phyloP scores from a whole-genome alignment of 1,139 yeast genomes.

The Suhomyces atakaporum region DNA sequence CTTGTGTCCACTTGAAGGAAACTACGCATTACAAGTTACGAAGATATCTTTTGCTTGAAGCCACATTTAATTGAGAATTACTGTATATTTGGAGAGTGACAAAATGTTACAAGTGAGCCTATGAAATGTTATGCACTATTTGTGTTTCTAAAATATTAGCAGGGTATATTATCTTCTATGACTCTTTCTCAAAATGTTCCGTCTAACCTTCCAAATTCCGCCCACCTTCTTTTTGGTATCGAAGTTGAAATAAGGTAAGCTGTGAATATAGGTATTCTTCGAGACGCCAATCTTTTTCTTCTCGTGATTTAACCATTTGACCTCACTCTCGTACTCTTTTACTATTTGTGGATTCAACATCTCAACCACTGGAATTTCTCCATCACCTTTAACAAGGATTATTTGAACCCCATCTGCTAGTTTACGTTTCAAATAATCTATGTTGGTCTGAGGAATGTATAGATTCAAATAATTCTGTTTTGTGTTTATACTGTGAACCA shows the following conservation, averaged over 20 bases:
- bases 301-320: conserved; percentile 6
- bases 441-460: conserved; percentile 51
- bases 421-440: conserved; percentile 14
- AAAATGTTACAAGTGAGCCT: too few relatives aligned
- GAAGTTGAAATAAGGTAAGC: conserved; percentile 56
- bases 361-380: conserved; percentile 50
- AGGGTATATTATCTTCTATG: conserved; percentile 9
- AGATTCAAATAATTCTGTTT: conserved; percentile 47
- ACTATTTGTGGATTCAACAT: conserved; percentile 29
- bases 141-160: too few relatives aligned
- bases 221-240: conserved; percentile 51
- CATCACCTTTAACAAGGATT: conserved; percentile 63
- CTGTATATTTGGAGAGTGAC: too few relatives aligned
- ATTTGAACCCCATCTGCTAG: conserved; percentile 33
- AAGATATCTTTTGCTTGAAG: too few relatives aligned
- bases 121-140: too few relatives aligned
- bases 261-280: conserved; percentile 9
- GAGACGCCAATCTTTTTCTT: conserved; percentile 11
- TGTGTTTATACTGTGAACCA: conserved; percentile 65
- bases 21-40: too few relatives aligned
- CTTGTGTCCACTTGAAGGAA: too few relatives aligned
- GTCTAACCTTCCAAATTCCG: conserved; percentile 62
- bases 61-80: too few relatives aligned
- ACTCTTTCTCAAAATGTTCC: conserved; percentile 59
- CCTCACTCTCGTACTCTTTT: conserved; percentile 14